Evolutionary conservation across 2,329 filamentous ascomycete species (phyloP), one percentile per base, ranked within the genome.

Genomic region (Aspergillus vadensis): DNA sequence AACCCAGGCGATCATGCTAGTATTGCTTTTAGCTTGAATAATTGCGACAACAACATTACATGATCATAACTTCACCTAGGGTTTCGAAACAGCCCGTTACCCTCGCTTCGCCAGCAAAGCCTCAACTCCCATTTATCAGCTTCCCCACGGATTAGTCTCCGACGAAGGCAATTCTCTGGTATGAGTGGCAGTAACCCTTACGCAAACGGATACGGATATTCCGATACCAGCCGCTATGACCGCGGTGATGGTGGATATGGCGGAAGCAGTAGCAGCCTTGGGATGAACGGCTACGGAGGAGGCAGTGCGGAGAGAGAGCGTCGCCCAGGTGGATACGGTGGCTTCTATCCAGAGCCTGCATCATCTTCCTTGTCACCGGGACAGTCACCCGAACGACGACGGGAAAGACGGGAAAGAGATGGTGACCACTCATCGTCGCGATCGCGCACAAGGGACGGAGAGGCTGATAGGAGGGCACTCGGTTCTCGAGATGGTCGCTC

Each of bases 291-390:
- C 30, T 75, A 76, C 57, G 65, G 67, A 48, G 59, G 67, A 60
- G 63, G 64, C 27, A 61, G 62, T 39, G 63, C 64, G 38, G 65
- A 61, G 47, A 69, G 75, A 50, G 76, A 76, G 19, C 74, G 71
- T 50, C 75, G 79, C 21, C 70, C 76, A 2, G 78, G 78, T 47
- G 79, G 78, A 23, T 81, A 80, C 59, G 78, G 79, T 38, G 78
- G 78, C 27, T 79, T 80, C 51, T 75, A 76, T 30, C 61, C 70
- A 19, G 75, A 76, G 41, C 51, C 71, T 6, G 62, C 70, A 32
- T 69, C 70, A 55, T 63, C 72, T 14, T 64, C 69, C n/a, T 19
- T 71, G 50, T 61, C 69, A 1, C 65, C 72, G 9, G 62, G 61
- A 3, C 67, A 70, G 17, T 75, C 75, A 2, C 74, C 74, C 30